Base-by-base conservation (phyloP, 208 protist species). In the Naegleria fowleri region DNA sequence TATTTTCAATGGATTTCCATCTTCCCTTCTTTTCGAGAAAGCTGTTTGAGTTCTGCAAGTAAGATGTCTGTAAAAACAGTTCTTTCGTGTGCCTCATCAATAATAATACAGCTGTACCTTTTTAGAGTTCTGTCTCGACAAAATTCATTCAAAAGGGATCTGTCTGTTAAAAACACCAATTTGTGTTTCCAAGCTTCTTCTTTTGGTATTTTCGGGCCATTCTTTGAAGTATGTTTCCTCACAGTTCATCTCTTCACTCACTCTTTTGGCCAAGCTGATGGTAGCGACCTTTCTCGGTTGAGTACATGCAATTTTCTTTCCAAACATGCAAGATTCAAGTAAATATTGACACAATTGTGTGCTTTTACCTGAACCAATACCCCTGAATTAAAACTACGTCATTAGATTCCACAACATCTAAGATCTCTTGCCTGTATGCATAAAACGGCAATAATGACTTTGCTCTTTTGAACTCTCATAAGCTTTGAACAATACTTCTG, bases 41-140 rank as follows among this genome's bases (percentile, higher is more conserved):
- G 51, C 15, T 58, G 5, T 90, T 98, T 97, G 2, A 97, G 52
- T 25, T 98, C 59, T 11, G 95, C 97, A 90, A 98, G 97, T 9
- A 98, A 91, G 39, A 98, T 93, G 93, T 98, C 97, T 2, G 97
- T 98, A 91, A 96, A 93, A 0, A 98, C 91, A 15, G 96, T 97
- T 79, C 97, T 94, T 93, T 98, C 97, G 93, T 95, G 94, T 3
- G 93, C 94, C 85, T 95, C 94, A 90, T 95, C 94, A 36, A 95
- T 25, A 39, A 95, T 93, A 22, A 95, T 85, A 40, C 94, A 91
- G 4, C 90, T 93, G 90, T 94, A 96, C 19, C 86, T 86, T 33
- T 87, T 52, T 29, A 97, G 52, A n/a, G 95, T 87, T 19, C 93
- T 94, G n/a, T n/a, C n/a, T 15, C 89, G 19, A 90, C 95, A 93